phyloP scores from a whole-genome alignment of 371 early-diverging fungal species.

The Lichtheimia ornata region DNA sequence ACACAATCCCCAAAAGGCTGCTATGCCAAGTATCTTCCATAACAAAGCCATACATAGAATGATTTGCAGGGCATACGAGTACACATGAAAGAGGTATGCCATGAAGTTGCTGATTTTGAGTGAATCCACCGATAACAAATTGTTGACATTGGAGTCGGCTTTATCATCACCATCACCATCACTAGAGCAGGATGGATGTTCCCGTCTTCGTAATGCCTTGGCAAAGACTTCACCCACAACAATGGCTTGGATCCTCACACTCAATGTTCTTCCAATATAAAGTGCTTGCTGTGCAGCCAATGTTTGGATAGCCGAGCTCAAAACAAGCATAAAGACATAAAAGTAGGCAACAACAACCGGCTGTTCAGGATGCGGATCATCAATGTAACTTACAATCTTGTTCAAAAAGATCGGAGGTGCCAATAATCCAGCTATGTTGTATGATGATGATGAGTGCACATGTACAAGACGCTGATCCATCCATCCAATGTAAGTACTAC shows the following conservation, averaged over 20 bases:
- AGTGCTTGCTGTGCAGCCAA: conserved; percentile 52
- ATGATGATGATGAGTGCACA: too few species aligned
- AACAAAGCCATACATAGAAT: conserved; percentile 60
- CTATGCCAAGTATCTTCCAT: conserved; percentile 61
- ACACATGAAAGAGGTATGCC: conserved; percentile 44
- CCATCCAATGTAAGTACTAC: neutral
- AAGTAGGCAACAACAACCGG: conserved; percentile 47
- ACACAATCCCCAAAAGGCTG: conserved; percentile 65
- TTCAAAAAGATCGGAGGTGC: conserved; percentile 57
- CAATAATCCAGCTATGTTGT: conserved; percentile 36
- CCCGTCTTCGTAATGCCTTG: conserved; percentile 58
- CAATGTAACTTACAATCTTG: conserved; percentile 55
- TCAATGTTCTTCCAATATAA: conserved; percentile 55
- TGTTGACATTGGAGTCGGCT: conserved; percentile 44
- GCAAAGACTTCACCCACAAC: conserved; percentile 59
- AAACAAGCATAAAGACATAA: conserved; percentile 60
- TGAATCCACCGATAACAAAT: conserved; percentile 57
- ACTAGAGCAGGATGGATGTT: conserved; percentile 20
- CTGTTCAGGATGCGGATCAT: conserved; percentile 31
- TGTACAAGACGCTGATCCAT: too few species aligned
- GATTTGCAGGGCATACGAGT: conserved; percentile 61
- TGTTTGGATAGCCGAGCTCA: conserved; percentile 48
- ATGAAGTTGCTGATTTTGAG: conserved; percentile 51
- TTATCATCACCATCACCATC: conserved; percentile 17
- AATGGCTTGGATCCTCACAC: conserved; percentile 55